Base-by-base conservation (phyloP, 331 rosid genomes). In the Arachis monticola region DNA sequence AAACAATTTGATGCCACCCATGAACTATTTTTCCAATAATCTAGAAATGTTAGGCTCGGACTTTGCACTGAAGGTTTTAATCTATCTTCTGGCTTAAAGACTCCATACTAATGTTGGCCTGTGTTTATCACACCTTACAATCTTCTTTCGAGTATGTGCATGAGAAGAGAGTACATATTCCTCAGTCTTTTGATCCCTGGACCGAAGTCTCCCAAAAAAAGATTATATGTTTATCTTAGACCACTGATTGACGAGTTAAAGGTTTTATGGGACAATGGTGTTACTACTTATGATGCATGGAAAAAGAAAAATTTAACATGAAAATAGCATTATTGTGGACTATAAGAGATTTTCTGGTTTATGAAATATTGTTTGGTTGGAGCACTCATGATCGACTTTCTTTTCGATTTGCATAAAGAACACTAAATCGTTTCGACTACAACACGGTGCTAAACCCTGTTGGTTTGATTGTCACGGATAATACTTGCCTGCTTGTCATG, bases 11-110 rank as follows among this genome's bases (percentile, higher is more conserved):
- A 52, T 7, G 30, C 31, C 3, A n/a, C 50, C 17, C 13, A 62
- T 62, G 44, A 17, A 11, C 11, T 1, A 11, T 31, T 60, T 31
- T 2, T 3, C 0, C 8, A 60, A 31, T 42, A 60, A 13, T 42
- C 14, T 3, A 3, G 6, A 31, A 31, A 60, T 60, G 9, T 40
- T 42, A 31, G 67, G 45, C 67, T 62, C 1, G 67, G 50, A 8
- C 67, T 62, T 62, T 62, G 50, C 10, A 62, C 31, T 35, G 5
- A 62, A 35, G 67, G 44, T 62, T 62, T 62, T 62, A 40, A 42
- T 62, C 67, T 48, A 38, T 62, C 40, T 40, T 4, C 48, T 62
- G 27, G 40, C 46, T 22, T 7, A 47, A 50, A 22, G 27, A 22
- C 27, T 22, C 1, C 27, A 22, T 22, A 22, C 27, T 22, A 22